Evolutionary conservation across 2,329 filamentous ascomycete species (phyloP).

Genomic region (Ophiobolus disseminans): DNA sequence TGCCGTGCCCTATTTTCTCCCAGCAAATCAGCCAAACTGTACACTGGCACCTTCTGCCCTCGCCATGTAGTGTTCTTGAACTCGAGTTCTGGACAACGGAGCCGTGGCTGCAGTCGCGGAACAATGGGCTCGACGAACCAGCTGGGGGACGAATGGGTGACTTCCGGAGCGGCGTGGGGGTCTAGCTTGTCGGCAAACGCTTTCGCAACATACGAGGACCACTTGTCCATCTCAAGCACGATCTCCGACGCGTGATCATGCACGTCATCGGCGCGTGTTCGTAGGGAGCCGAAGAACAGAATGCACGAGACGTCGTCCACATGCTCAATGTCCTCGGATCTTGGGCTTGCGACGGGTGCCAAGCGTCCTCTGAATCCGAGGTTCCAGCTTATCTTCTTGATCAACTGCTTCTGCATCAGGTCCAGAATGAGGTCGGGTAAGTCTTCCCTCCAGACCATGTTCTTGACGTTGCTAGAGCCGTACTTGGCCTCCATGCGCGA

Average conservation of each 20-base stretch:
- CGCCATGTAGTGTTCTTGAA: constrained; percentile 40
- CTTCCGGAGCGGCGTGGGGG: constrained; percentile 29
- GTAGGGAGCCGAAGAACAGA: constrained; percentile 33
- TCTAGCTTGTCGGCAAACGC: constrained; percentile 26
- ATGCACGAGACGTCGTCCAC: constrained; percentile 41
- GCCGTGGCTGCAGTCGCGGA: constrained; percentile 34
- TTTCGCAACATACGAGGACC: constrained; percentile 23
- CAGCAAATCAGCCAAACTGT: constrained; percentile 44
- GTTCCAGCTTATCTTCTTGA: constrained; percentile 47
- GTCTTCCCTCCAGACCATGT: constrained; percentile 56
- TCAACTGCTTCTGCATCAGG: constrained; percentile 46
- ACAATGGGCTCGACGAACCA: constrained; percentile 40
- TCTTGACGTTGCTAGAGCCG: constrained; percentile 37
- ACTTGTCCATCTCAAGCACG: constrained; percentile 29
- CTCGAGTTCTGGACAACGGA: constrained; percentile 39
- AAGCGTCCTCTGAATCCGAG: constrained; percentile 35
- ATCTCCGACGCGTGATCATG: constrained; percentile 22
- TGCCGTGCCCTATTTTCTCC: constrained; percentile 35
- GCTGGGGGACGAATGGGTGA: constrained; percentile 30
- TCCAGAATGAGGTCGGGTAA: constrained; percentile 54
- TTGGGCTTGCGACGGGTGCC: constrained; percentile 28
- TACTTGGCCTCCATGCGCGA: constrained; percentile 45
- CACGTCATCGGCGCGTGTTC: constrained; percentile 32
- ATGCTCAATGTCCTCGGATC: constrained; percentile 24
- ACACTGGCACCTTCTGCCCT: constrained; percentile 41